These are phyloP conservation scores for Diplodia sapinea DNA, from an alignment of 2,329 filamentous ascomycete genomes.

Conservation along the genomic window DNA sequence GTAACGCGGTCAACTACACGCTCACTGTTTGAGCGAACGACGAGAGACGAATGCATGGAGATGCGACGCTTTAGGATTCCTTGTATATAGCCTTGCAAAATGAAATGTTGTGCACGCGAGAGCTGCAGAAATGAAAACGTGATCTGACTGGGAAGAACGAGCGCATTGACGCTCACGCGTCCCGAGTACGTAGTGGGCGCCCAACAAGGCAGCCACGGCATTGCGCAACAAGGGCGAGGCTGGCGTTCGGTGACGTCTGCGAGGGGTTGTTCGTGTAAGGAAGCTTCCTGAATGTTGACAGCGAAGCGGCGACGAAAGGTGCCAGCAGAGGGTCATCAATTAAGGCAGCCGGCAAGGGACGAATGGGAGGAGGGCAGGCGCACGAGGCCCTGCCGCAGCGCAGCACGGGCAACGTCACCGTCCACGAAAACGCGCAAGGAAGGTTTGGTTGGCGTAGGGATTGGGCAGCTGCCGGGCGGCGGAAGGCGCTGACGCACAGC, in stretches of 20 bases:
- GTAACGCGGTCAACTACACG: conserved; percentile 58
- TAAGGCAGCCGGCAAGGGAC: neutral
- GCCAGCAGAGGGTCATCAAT: conserved; percentile 12
- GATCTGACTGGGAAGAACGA: neutral
- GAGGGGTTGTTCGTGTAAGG: neutral
- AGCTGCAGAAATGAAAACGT: neutral
- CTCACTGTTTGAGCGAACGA: conserved; percentile 47
- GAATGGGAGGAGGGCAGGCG: neutral
- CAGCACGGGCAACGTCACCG: conserved; percentile 24
- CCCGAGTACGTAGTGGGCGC: neutral
- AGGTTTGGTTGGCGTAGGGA: conserved; percentile 7
- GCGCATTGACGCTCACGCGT: neutral
- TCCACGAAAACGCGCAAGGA: conserved; percentile 27
- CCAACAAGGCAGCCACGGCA: no score
- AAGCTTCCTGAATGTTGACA: neutral
- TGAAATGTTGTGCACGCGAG: neutral
- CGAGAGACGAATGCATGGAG: conserved; percentile 7
- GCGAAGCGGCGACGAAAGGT: neutral
- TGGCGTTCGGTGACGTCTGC: conserved; percentile 8
- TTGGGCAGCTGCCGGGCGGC: conserved; percentile 19
- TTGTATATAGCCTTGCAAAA: conserved; percentile 21
- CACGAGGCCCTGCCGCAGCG: neutral
- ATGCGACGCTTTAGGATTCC: neutral
- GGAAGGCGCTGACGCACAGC: conserved; percentile 30
- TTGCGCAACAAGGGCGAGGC: neutral